Evolutionary conservation across 2,329 filamentous ascomycete genomes (phyloP).

Genomic region (Apiospora rasikravindrae): DNA sequence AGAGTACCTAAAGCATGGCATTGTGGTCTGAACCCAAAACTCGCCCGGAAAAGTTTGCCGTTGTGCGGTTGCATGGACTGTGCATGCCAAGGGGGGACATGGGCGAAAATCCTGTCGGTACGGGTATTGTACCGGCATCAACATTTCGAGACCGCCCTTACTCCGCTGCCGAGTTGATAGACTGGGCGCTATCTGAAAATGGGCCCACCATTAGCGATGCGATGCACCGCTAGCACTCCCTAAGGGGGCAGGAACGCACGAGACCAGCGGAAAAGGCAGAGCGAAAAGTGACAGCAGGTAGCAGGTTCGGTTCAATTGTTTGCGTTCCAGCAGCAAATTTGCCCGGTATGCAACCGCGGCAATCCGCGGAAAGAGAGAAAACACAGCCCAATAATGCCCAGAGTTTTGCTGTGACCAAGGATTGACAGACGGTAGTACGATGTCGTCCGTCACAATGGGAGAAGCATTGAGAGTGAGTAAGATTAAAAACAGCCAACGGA

Average conservation of each 20-base stretch:
- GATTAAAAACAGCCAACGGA: not conserved
- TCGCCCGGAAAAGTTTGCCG: not conserved
- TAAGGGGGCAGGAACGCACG: not conserved
- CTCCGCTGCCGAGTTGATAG: slow-evolving; percentile 2
- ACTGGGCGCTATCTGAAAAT: not conserved
- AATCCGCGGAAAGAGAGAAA: not conserved
- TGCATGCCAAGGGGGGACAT: not conserved
- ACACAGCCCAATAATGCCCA: not conserved
- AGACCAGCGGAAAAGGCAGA: too few species aligned
- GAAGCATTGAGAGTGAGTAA: not conserved
- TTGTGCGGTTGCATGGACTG: not conserved
- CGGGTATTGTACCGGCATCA: not conserved
- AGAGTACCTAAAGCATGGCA: not conserved
- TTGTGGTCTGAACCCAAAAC: not conserved
- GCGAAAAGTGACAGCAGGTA: not conserved
- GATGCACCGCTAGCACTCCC: not conserved
- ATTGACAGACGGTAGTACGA: not conserved
- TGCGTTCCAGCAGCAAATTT: not conserved
- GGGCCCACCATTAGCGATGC: slow-evolving; percentile 5
- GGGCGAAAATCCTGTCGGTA: not conserved
- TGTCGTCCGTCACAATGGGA: not conserved
- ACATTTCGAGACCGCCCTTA: not conserved
- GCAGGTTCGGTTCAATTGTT: not conserved
- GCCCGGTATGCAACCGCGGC: not conserved
- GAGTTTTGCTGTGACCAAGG: not conserved